A percentile compares a stretch with the other conserved stretches of the same genome.
Evolutionary conservation across 805 yeast species (phyloP).

Genomic region (Metschnikowia aberdeeniae): DNA sequence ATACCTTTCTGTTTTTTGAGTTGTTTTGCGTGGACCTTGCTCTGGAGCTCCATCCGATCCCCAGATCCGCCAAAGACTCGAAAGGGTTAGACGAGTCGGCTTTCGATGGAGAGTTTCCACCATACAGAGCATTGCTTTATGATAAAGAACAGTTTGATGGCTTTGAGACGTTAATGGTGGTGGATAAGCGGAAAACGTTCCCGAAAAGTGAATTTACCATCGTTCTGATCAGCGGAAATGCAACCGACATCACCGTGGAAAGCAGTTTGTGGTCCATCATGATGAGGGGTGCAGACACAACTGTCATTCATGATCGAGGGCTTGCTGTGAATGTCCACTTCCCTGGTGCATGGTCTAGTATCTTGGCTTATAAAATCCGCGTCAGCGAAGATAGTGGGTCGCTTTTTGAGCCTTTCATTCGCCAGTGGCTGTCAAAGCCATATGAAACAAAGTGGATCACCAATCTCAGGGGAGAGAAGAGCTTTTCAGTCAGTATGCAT

Average conservation of each 20-base stretch:
- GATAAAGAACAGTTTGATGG: conserved; percentile 33
- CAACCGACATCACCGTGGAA: conserved; percentile 22
- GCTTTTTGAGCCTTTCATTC: conserved; percentile 55
- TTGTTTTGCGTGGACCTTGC: conserved; percentile 13
- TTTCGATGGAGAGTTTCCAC: conserved; percentile 43
- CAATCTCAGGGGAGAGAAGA: conserved; percentile 37
- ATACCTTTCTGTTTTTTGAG: conserved; percentile 31
- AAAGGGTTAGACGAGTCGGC: conserved; percentile 49
- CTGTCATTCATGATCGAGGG: conserved; percentile 42
- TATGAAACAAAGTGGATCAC: conserved; percentile 80
- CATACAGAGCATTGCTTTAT: conserved; percentile 48
- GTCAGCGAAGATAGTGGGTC: conserved; percentile 16
- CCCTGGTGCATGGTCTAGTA: conserved; percentile 57
- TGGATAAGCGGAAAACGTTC: conserved; percentile 32
- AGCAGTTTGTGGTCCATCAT: conserved; percentile 34
- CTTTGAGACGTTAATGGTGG: conserved; percentile 46
- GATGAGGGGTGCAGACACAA: conserved; percentile 34
- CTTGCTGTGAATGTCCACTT: conserved; percentile 46
- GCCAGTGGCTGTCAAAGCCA: conserved; percentile 63
- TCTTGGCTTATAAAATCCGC: conserved; percentile 48
- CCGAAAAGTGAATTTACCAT: conserved; percentile 25
- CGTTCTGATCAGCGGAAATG: conserved; percentile 31
- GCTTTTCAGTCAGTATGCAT: conserved; percentile 40
- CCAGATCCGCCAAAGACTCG: conserved; percentile 43
- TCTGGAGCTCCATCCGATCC: conserved; percentile 30